Evolutionary conservation across 2,329 filamentous ascomycete genomes (phyloP).

Genomic region (Talaromyces albobiverticillius): DNA sequence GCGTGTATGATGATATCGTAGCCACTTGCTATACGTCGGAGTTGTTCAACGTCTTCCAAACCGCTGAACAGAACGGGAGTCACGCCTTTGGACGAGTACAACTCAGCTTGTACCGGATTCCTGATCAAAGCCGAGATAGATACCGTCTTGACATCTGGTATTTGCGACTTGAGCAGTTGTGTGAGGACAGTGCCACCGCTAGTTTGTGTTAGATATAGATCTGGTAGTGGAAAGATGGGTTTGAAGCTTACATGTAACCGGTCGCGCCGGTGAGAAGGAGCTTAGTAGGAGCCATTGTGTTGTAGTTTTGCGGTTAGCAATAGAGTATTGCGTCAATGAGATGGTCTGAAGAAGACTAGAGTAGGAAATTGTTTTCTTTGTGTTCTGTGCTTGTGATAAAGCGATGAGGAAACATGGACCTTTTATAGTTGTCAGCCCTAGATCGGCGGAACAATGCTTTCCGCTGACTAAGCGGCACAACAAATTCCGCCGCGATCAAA

Average conservation of each 20-base stretch:
- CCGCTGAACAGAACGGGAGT: neutral
- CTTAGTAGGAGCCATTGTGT: neutral
- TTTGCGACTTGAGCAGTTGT: neutral
- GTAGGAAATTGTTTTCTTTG: too few species aligned
- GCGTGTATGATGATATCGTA: constrained; percentile 2
- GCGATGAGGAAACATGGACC: too few species aligned
- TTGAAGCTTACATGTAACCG: constrained; percentile 3
- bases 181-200: constrained; percentile 1
- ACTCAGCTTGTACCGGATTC: neutral
- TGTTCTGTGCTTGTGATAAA: too few species aligned
- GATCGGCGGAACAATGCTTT: too few species aligned
- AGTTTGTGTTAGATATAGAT: neutral
- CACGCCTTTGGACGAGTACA: neutral
- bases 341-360: too few species aligned
- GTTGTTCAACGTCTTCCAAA: neutral
- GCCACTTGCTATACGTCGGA: neutral
- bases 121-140: neutral
- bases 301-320: neutral
- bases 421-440: too few species aligned
- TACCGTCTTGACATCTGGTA: neutral
- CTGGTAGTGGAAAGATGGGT: neutral
- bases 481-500: too few species aligned
- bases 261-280: constrained; percentile 7
- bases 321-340: too few species aligned
- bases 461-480: too few species aligned